These are phyloP conservation scores for Nitzschia putrida DNA, from an alignment of 108 stramenopile genomes.

Conservation along the genomic window DNA sequence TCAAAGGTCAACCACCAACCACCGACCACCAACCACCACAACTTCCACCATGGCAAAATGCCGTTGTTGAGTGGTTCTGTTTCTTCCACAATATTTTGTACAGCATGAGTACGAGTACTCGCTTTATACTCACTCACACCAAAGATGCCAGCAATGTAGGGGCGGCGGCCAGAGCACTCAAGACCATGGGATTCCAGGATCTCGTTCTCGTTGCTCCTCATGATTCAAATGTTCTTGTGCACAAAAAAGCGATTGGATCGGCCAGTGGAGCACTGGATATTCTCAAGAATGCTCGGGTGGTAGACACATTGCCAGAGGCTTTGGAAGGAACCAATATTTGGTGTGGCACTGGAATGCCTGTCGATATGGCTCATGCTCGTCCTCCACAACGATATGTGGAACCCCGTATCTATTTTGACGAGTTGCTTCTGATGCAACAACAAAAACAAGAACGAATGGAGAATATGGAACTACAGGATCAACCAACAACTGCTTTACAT, in stretches of 20 bases:
- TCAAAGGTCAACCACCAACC: too few species aligned
- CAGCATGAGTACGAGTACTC: conserved; percentile 31
- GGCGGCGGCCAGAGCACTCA: conserved; percentile 61
- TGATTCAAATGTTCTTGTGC: conserved; percentile 45
- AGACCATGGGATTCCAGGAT: conserved; percentile 60
- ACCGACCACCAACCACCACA: too few species aligned
- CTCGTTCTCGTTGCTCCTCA: conserved; percentile 50
- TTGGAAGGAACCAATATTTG: conserved; percentile 34
- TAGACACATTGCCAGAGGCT: conserved; percentile 42
- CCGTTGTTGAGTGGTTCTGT: too few species aligned
- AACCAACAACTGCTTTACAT: background rate
- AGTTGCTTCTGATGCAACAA: background rate
- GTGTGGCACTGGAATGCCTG: conserved; percentile 72
- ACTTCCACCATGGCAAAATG: too few species aligned
- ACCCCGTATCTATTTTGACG: conserved; percentile 52
- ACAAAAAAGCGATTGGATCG: conserved; percentile 44
- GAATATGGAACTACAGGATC: conserved; percentile 2
- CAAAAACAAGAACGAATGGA: too few species aligned
- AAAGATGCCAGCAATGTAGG: conserved; percentile 62
- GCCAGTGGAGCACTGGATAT: conserved; percentile 65
- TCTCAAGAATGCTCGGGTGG: conserved; percentile 41
- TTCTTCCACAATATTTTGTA: too few species aligned
- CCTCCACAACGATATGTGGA: conserved; percentile 31
- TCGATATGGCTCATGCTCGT: conserved; percentile 53
- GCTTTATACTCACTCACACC: conserved; percentile 61